Base-by-base conservation (phyloP, 352 stramenopile species). In the Aphanomyces euteiches region DNA sequence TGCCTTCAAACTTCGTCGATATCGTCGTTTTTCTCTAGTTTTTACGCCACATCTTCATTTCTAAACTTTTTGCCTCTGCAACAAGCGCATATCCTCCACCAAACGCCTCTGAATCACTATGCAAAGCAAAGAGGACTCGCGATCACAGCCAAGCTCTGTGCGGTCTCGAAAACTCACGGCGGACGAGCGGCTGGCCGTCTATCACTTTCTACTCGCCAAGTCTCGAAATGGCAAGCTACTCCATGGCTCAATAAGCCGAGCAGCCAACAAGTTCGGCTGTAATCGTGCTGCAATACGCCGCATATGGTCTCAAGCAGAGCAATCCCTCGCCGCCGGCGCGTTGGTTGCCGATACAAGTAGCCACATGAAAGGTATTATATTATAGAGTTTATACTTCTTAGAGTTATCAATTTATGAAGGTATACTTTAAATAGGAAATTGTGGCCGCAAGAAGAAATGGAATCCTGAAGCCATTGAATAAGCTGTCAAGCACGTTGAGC, bases 351-450 rank as follows among this genome's bases (percentile, higher is more conserved):
- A 58, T 7, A 34, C 36, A 36, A 21, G 15, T 34, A n/a, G 15
- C n/a, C 12, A n/a, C n/a, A 58, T 34, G 7, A 58, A 58, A n/a
- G 50, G 50, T 58, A 58, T n/a, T 36, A 7, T 58, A n/a, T n/a
- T n/a, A n/a, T n/a, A n/a, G n/a, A 58, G 15, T 34, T n/a, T 15
- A 58, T 58, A 58, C 36, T 36, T 58, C 7, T 58, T 15, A 36
- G 6, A 21, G n/a, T 58, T 58, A 58, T 34, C 12, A 15, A 58
- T 48, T 36, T 58, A 58, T 58, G 5, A 58, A 5, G 36, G 50
- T 15, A n/a, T 58, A 36, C n/a, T 21, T 58, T 58, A 8, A 36
- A 13, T 58, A 58, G 50, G 50, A 21, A 58, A 58, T 58, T 58
- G 15, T 58, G 50, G 50, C 7, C 6, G 50, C 6, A 15, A 19